Evolutionary conservation across 202 grass and related monocot species (phyloP).

Genomic region (Carex sylvatica): DNA sequence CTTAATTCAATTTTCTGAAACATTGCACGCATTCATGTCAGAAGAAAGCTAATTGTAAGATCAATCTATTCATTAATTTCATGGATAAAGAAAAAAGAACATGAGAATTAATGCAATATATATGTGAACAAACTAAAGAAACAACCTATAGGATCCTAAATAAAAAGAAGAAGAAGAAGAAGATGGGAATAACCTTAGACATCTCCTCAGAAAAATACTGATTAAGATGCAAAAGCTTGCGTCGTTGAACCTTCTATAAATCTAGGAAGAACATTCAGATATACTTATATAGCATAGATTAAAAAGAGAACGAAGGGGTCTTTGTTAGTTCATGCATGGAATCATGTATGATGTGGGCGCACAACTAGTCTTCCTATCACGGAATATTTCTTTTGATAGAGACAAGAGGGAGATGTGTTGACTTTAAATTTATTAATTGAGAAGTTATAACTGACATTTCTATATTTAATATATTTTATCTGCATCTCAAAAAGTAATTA

Average conservation of each 20-base stretch:
- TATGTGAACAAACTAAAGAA: not conserved
- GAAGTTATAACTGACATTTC: not conserved
- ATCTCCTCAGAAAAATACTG: not conserved
- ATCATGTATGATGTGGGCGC: not conserved
- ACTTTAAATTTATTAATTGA: not conserved
- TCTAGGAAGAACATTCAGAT: not conserved
- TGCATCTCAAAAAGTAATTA: not conserved
- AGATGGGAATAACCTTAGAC: conserved; percentile 16
- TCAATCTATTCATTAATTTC: not conserved
- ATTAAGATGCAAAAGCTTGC: not conserved
- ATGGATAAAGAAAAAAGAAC: not conserved
- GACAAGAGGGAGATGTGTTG: not conserved
- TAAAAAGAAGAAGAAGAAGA: too few relatives aligned
- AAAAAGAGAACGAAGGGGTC: not conserved
- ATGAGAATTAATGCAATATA: not conserved
- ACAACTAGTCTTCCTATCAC: not conserved
- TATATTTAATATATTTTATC: not conserved
- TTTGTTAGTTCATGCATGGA: not conserved
- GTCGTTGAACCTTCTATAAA: not conserved
- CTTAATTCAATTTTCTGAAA: conserved; percentile 80
- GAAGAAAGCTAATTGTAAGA: not conserved
- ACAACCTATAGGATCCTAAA: not conserved
- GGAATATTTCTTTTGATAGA: not conserved
- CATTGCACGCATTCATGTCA: not conserved
- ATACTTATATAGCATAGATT: not conserved